Base-by-base conservation (phyloP, 2,329 filamentous ascomycete species). In the Phaeomoniella chlamydospora region DNA sequence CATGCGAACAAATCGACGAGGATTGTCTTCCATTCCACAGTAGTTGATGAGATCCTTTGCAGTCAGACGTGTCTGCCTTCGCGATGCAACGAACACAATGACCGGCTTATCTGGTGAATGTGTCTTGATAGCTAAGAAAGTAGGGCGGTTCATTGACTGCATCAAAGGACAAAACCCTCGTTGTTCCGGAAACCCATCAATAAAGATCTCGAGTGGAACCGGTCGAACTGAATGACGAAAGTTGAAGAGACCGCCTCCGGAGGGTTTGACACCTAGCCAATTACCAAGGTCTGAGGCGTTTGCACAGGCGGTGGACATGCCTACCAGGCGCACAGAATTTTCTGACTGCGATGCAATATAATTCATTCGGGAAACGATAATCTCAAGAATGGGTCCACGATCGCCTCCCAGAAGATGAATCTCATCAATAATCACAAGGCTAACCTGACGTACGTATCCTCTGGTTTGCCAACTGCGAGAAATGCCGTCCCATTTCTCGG, bases 401-500 rank as follows among this genome's bases (percentile, higher is more conserved):
- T 98, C 90, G 41, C 90, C 86, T 17, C 90, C 92, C n/a, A 98
- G 71, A 17, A 98, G 64, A 59, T 98, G 90, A 39, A 98, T 98
- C 61, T 98, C 90, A 50, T 98, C 90, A 45, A 98, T 98, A 42
- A 98, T 94, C 36, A 98, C 90, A 12, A 98, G 65, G 41, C 86
- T 88, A 40, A 98, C 90, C 58, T 94, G 80, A 36, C 86, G 77
- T 29, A 98, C 90, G 47, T 98, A 98, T 41, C 83, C 82, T 74
- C 90, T 80, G 4, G 88, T 96, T 57, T 96, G 87, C 90, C 92
- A 98, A 51, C 84, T 93, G 72, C 90, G 82, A 48, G 85, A 94
- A 47, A 98, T 96, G 72, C 92, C 92, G 54, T 98, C 92, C 90
- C 90, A 98, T 56, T 98, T 98, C 61, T 98, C 90, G n/a, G 90